These are phyloP conservation scores for Aspergillus latus DNA, from an alignment of 2,329 filamentous ascomycete species.

Conservation along the genomic window DNA sequence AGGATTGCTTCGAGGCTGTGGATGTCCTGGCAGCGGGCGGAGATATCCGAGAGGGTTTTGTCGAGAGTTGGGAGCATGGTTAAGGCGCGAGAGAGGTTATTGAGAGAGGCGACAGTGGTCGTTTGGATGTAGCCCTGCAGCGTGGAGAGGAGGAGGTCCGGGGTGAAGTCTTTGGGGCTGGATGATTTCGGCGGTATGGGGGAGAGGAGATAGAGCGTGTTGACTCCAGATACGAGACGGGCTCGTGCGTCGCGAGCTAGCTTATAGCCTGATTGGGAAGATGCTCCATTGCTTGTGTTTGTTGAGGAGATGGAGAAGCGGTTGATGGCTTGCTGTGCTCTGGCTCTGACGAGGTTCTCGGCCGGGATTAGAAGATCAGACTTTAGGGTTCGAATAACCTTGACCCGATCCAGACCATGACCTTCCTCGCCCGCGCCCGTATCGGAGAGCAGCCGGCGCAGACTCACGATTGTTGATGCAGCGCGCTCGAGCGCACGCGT, in stretches of 20 bases:
- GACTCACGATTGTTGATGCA: constrained; percentile 71
- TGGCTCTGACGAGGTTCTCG: constrained; percentile 70
- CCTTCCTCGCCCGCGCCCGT: constrained; percentile 72
- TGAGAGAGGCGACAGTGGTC: constrained; percentile 74
- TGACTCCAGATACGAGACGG: constrained; percentile 70
- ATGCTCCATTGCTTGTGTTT: constrained; percentile 25
- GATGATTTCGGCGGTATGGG: constrained; percentile 55
- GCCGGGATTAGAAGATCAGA: constrained; percentile 68
- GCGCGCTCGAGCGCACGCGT: constrained; percentile 79
- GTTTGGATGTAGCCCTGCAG: constrained; percentile 81
- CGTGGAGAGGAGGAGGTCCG: constrained; percentile 70
- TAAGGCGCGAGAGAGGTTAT: constrained; percentile 71
- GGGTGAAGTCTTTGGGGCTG: constrained; percentile 55
- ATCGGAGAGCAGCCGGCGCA: constrained; percentile 70
- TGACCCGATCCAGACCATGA: constrained; percentile 70
- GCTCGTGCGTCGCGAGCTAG: constrained; percentile 73
- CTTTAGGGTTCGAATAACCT: constrained; percentile 69
- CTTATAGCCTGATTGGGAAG: constrained; percentile 51
- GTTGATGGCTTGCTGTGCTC: constrained; percentile 74
- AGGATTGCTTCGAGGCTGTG: constrained; percentile 83
- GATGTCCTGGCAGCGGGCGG: constrained; percentile 82
- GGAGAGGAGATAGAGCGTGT: constrained; percentile 78
- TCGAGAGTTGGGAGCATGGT: constrained; percentile 80
- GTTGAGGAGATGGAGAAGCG: constrained; percentile 70
- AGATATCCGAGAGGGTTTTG: constrained; percentile 76